Evolutionary conservation across 176 grass and related monocot species (phyloP), one percentile per base, ranked within the genome.

Genomic region (Rhynchospora tenuis): DNA sequence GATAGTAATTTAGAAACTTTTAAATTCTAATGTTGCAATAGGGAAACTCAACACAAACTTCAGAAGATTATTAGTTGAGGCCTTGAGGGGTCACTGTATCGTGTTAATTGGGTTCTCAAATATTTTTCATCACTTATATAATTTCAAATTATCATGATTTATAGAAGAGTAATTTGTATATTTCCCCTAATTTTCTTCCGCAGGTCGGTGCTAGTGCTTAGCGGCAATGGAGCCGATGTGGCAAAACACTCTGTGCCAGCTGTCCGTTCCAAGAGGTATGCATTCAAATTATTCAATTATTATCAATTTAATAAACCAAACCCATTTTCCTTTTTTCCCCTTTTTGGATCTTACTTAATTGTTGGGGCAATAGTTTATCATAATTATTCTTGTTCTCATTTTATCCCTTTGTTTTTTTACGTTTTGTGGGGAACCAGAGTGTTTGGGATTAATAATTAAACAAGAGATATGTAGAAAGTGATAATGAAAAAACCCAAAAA

Each of bases 161-260:
- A 61, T 42, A 27, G 13, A 3, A 59, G 4, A 45, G 16, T 50
- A 29, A 55, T 83, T 24, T 50, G 51, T 45, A 71, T 71, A 0
- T 66, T 45, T 60, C 15, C 46, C 50, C 20, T 75, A 14, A 77
- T 52, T 2, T 54, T 68, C 22, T 22, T 73, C 83, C n/a, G 57
- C 85, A 90, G 88, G 0, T 95, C 90, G 1, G 90, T 92, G 6
- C 90, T 95, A 46, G 77, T 95, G 81, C 81, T 95, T 5, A 58
- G 5, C 0, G 90, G 90, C 10, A 92, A 90, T 57, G 90, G 85
- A 5, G 90, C 90, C n/a, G 88, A 92, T 22, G 73, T 90, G 4
- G 90, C 90, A 10, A 92, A 92, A 71, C 93, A 95, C 81, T 95
- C 90, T 47, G 85, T 95, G 0, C 90, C 90, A 1, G 93, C 86